Conservation (phyloP, 1,284 basidiomycete species). For the Moesziomyces sp. region DNA sequence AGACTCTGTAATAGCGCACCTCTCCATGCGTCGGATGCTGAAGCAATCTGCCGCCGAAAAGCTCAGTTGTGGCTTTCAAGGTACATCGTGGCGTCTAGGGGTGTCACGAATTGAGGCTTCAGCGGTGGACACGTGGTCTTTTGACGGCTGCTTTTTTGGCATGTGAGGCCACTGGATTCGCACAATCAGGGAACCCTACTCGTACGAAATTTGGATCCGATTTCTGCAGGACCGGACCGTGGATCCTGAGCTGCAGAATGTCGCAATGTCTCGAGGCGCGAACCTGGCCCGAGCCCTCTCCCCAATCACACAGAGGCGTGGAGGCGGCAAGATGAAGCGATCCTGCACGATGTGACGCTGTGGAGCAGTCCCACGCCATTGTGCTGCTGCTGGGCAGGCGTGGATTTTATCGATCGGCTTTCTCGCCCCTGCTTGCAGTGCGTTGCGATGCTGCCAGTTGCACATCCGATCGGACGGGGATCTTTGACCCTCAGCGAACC, state of each 20-base stretch:
- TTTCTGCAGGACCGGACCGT: constrained; percentile 17
- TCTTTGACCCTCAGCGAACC: constrained; percentile 5
- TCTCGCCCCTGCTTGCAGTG: not conserved
- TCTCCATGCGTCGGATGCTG: too few species aligned
- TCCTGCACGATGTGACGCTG: not conserved
- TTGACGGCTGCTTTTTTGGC: not conserved
- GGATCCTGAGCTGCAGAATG: constrained; percentile 34
- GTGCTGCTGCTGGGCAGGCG: constrained; percentile 4
- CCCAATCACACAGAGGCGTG: not conserved
- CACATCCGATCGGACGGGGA: constrained; percentile 3
- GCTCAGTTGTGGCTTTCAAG: too few species aligned
- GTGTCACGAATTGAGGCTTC: too few species aligned
- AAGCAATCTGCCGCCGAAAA: too few species aligned
- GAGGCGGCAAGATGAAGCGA: not conserved
- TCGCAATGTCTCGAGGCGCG: constrained; percentile 3
- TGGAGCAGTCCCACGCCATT: not conserved
- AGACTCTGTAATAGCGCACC: too few species aligned
- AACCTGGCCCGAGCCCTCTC: constrained; percentile 10
- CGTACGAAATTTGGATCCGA: constrained; percentile 15
- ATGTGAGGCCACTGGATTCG: not conserved
- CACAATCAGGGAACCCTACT: not conserved
- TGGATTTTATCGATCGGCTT: constrained; percentile 31
- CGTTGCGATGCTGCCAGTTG: not conserved
- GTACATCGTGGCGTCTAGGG: too few species aligned
- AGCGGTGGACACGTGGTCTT: too few species aligned